Base-by-base conservation (phyloP, 1,284 basidiomycete species). In the Hymenochaete sp. region DNA sequence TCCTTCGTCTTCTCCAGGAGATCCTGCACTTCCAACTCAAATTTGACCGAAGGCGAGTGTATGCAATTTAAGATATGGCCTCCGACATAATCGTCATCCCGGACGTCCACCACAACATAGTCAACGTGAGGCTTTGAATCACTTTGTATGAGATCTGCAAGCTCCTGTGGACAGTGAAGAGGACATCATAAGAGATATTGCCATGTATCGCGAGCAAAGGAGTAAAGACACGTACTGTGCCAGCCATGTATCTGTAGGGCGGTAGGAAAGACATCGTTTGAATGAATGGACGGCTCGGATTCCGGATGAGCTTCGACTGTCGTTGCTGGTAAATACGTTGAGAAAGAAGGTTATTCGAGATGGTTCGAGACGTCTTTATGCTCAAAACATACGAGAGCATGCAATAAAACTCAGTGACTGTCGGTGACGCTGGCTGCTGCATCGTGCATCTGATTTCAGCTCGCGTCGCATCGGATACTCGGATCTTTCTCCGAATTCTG, bases 51-150 rank as follows among this genome's bases (percentile, higher is more conserved):
- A 2, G 85, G 85, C 28, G 70, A 59, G 55, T 83, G 76, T 47
- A 73, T 58, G 38, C 75, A 69, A 49, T 72, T 69, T 53, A 71
- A 73, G 58, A 89, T 85, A 59, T 89, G 81, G 25, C 85, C 85
- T 52, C 86, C 86, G 14, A 59, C 65, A 59, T 70, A 82, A 55
- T 89, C 85, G 48, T 79, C 74, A 58, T 87, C 85, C 13, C 85
- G 77, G 26, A 89, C 85, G 59, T 89, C 85, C 31, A 89, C 71
- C 32, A 89, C 70, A 29, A 80, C 62, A 57, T 79, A 88, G 58
- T 87, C 82, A 57, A 76, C 74, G 56, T 66, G 62, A 9, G 74
- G 63, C 35, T 68, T 64, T 54, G 79, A 78, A 46, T 60, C 72
- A 53, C 67, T 69, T 61, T 79, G 84, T 53, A 88, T 78, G 49